Conservation (phyloP, 225 moss, liverwort and hornwort species). For the Marchantia polymorpha region DNA sequence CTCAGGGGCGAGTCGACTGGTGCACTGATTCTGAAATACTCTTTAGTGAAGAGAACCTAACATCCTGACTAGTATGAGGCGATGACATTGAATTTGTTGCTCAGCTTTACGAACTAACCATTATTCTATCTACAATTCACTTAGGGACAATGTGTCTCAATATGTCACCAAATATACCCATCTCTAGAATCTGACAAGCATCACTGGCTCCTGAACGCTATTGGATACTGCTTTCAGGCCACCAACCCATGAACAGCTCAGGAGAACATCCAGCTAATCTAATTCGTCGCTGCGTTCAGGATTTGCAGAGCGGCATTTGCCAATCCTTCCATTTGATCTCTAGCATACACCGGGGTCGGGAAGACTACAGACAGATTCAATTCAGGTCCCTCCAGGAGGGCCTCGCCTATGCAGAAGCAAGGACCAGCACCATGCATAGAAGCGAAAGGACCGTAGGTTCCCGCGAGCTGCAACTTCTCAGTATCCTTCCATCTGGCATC, state of each 20-base stretch:
- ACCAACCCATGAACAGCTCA: not conserved
- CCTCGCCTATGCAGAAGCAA: slow-evolving; percentile 58
- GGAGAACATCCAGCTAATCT: not conserved
- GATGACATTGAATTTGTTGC: too few species aligned
- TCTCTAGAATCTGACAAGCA: not conserved
- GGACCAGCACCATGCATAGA: slow-evolving; percentile 93
- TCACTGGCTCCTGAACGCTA: not conserved
- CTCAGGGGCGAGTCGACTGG: too few species aligned
- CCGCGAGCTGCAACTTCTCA: slow-evolving; percentile 61
- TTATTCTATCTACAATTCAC: not conserved
- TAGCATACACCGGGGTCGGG: slow-evolving; percentile 56
- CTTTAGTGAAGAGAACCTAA: too few species aligned
- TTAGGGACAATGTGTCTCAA: not conserved
- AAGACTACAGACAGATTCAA: slow-evolving; percentile 56
- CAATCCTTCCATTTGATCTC: slow-evolving; percentile 63
- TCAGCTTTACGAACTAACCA: not conserved
- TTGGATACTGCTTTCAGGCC: not conserved
- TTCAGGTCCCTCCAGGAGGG: slow-evolving; percentile 59
- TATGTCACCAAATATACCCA: not conserved
- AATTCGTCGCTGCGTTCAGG: slow-evolving; percentile 27
- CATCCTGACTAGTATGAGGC: too few species aligned
- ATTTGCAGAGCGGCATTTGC: slow-evolving; percentile 51
- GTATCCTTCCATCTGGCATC: slow-evolving; percentile 52
- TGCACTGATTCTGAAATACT: too few species aligned
- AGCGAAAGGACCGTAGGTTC: slow-evolving; percentile 60